These are phyloP conservation scores for Pichia sp. DNA, from an alignment of 1,139 yeast genomes.

Conservation along the genomic window DNA sequence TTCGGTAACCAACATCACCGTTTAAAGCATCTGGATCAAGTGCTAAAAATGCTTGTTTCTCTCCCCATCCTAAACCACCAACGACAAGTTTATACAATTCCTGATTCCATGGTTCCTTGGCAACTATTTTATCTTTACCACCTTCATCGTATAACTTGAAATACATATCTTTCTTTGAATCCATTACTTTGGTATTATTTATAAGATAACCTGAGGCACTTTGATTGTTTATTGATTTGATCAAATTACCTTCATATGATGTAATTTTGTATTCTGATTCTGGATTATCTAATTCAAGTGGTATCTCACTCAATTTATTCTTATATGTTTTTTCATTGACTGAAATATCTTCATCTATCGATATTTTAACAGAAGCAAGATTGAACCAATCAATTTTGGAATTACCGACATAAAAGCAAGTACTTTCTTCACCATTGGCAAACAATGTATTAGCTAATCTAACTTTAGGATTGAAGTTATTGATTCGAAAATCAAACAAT, in stretches of 20 bases:
- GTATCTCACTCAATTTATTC: slow-evolving; percentile 17
- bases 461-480: neutral
- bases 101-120: slow-evolving; percentile 9
- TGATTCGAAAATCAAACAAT: slow-evolving; percentile 7
- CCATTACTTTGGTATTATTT: slow-evolving; percentile 35
- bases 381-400: slow-evolving; percentile 8
- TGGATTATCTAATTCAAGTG: slow-evolving; percentile 10
- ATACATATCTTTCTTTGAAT: slow-evolving; percentile 34
- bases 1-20: slow-evolving; percentile 17
- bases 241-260: slow-evolving; percentile 40
- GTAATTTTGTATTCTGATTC: slow-evolving; percentile 30
- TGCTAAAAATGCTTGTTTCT: slow-evolving; percentile 26
- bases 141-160: slow-evolving; percentile 16
- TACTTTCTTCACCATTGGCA: slow-evolving; percentile 19
- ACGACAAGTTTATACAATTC: slow-evolving; percentile 20
- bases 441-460: slow-evolving; percentile 27
- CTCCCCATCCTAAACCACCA: slow-evolving; percentile 29
- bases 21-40: slow-evolving; percentile 26
- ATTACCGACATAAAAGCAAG: slow-evolving; percentile 19
- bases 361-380: slow-evolving; percentile 4
- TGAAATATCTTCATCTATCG: neutral
- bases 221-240: slow-evolving; percentile 39
- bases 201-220: slow-evolving; percentile 45
- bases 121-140: neutral
- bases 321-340: slow-evolving; percentile 2